Base-by-base conservation (phyloP, 176 grass and related monocot species). In the Triticum turgidum region DNA sequence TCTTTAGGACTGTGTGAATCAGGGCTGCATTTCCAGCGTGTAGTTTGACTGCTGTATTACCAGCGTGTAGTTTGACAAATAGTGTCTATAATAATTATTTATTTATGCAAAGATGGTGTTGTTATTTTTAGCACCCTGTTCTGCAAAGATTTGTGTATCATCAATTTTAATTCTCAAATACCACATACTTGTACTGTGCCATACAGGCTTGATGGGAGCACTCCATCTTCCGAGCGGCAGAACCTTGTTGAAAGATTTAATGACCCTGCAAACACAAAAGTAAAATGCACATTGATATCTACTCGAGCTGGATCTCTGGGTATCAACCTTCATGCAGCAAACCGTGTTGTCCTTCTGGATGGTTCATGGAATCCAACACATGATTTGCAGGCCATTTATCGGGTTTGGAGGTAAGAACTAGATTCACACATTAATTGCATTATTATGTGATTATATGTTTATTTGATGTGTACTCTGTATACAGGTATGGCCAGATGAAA, bases 291-390 rank as follows among this genome's bases (percentile, higher is more conserved):
- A 49, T 84, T 98, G 89, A 96, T 98, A 91, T 98, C 97, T 80
- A 98, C 94, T 85, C 97, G 97, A 80, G 97, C 97, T 92, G 97
- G 97, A 87, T 98, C 97, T 66, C 83, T 98, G 22, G 97, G 97
- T 56, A 96, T 98, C 47, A 98, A 98, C 58, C 97, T 98, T 87
- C 92, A 98, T 78, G 90, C 97, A 81, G 97, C 97, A 83, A 98
- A 94, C 76, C 94, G 97, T 70, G 94, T 98, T 54, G 92, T 98
- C 86, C 78, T 98, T 89, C 77, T 98, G 17, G 97, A 98, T 87
- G 97, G 97, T 80, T 98, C 97, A 82, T 98, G 97, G 97, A 98
- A 98, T 88, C 97, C 97, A 82, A 98, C 94, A 65, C 91, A 98
- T 89, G 97, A 98, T 80, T 87, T 98, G 77, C 97, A 98, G 84